Percentiles rank a stretch among this genome's conserved stretches.
Conservation (phyloP, 1,284 basidiomycete genomes). For the Cryptococcus hybrid region DNA sequence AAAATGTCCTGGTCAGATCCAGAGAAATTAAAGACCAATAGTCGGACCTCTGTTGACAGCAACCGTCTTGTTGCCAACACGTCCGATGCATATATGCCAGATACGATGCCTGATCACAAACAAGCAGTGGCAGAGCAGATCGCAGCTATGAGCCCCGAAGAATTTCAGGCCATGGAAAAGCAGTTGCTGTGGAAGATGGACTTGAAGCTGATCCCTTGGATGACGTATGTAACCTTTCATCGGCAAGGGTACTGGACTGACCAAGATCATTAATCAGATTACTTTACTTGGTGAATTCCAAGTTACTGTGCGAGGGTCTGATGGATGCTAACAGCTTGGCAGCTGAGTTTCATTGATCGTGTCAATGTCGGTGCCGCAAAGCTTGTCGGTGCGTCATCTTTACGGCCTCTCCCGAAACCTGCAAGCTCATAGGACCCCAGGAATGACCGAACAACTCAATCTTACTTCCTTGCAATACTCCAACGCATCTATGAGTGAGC, state of each 20-base stretch:
- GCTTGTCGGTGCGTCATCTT: constrained; percentile 29
- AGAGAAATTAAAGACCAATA: not conserved
- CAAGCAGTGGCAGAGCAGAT: constrained; percentile 17
- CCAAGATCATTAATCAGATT: constrained; percentile 12
- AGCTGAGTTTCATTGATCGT: constrained; percentile 41
- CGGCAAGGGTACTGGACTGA: not conserved
- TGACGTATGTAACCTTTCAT: constrained; percentile 39
- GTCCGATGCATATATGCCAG: constrained; percentile 10
- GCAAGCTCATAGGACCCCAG: constrained; percentile 1
- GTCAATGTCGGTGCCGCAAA: constrained; percentile 52
- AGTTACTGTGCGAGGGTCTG: constrained; percentile 35
- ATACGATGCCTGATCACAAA: constrained; percentile 13
- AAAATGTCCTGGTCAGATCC: too few relatives aligned
- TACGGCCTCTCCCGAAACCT: not conserved
- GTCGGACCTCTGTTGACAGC: constrained; percentile 8
- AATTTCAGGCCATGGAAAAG: constrained; percentile 41
- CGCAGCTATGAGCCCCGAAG: constrained; percentile 35
- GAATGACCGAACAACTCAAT: constrained; percentile 45
- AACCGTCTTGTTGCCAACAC: constrained; percentile 9
- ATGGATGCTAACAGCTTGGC: not conserved
- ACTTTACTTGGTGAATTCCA: constrained; percentile 32
- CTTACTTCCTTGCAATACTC: constrained; percentile 48
- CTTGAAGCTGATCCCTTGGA: constrained; percentile 46
- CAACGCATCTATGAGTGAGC: constrained; percentile 45
- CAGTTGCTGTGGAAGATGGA: constrained; percentile 48